phyloP scores from a whole-genome alignment of 75 land plant species.

The Chamaecyparis obtusa region DNA sequence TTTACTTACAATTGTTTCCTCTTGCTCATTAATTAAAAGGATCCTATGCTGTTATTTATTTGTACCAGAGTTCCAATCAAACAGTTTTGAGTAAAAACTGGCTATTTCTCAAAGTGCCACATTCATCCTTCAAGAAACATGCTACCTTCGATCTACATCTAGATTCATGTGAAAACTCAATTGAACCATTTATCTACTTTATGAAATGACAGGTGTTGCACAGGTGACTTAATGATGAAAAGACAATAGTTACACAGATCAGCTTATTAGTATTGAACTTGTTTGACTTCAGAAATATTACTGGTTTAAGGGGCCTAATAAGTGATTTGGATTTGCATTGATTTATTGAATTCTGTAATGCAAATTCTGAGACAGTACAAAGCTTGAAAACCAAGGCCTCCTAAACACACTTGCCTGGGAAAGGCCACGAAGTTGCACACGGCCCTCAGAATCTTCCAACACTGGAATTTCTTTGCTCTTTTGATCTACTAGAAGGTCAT shows the following conservation, averaged over 20 bases:
- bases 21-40: background rate
- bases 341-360: background rate
- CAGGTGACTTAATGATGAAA: too few relatives aligned
- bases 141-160: background rate
- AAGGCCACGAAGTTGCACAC: constrained; percentile 74
- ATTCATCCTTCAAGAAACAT: background rate
- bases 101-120: background rate
- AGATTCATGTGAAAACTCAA: background rate
- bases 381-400: background rate
- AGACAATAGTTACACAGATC: too few relatives aligned
- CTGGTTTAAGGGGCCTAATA: background rate
- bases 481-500: constrained; percentile 65
- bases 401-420: constrained; percentile 33
- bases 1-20: background rate
- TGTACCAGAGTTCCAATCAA: background rate
- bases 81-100: background rate
- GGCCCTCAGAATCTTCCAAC: constrained; percentile 67
- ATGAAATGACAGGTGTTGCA: background rate
- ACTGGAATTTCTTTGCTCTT: constrained; percentile 69
- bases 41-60: background rate
- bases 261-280: background rate
- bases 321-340: background rate
- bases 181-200: background rate
- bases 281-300: background rate
- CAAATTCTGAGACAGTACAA: background rate